Evolutionary conservation across 208 protist species (phyloP).

Genomic region (Acanthamoeba castellanii): DNA sequence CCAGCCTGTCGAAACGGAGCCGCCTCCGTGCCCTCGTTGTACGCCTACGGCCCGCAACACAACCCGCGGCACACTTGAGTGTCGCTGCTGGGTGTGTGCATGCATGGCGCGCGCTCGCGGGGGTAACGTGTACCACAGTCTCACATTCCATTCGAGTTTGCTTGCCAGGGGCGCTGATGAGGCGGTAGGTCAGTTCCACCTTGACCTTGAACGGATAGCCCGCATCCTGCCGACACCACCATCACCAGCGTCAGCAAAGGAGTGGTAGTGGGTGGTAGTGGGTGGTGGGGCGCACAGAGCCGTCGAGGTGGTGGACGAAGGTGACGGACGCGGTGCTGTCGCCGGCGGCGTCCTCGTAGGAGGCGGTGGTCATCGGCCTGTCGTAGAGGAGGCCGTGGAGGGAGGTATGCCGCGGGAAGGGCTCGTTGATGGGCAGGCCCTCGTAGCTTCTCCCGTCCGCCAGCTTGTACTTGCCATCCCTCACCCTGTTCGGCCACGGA

Average conservation of each 20-base stretch:
- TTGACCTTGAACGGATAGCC: conserved; percentile 21
- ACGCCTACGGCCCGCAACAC: not conserved
- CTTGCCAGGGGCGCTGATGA: not conserved
- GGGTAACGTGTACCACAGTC: not conserved
- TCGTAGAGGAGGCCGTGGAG: conserved; percentile 41
- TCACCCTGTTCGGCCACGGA: conserved; percentile 32
- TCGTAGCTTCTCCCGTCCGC: not conserved
- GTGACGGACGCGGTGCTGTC: not conserved
- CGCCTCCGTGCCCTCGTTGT: conserved; percentile 15
- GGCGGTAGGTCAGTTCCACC: conserved; percentile 40
- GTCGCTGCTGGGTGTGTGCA: no score
- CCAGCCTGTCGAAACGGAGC: conserved; percentile 8
- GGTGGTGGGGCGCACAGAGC: not conserved
- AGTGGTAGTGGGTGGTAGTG: not conserved
- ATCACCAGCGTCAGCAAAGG: not conserved
- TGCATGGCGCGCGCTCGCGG: no score
- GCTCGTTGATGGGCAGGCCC: conserved; percentile 51
- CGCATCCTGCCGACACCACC: not conserved
- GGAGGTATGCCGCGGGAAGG: conserved; percentile 9
- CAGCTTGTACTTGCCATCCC: conserved; percentile 18
- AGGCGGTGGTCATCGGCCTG: not conserved
- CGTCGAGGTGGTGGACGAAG: conserved; percentile 18
- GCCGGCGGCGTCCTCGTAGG: not conserved
- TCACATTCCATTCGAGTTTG: not conserved
- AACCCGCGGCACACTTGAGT: not conserved